phyloP scores from a whole-genome alignment of 805 yeast species.

The Metschnikowia borealis region DNA sequence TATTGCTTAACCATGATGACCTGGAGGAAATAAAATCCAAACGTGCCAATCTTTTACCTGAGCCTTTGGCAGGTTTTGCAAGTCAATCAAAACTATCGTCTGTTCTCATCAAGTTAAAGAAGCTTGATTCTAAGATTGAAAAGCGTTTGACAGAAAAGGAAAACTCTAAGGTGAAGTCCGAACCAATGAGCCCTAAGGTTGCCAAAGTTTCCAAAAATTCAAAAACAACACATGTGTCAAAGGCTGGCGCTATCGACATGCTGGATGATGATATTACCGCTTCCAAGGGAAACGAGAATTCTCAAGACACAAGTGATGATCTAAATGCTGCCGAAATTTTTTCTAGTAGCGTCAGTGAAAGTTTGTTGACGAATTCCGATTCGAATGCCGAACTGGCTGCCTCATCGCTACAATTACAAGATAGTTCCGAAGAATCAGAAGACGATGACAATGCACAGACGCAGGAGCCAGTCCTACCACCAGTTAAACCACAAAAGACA shows the following conservation, averaged over 20 bases:
- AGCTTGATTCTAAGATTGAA: constrained; percentile 18
- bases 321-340: not conserved
- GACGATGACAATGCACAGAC: not conserved
- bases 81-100: constrained; percentile 19
- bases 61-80: constrained; percentile 14
- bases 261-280: not conserved
- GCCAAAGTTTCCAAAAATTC: not conserved
- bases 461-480: not conserved
- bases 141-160: constrained; percentile 4
- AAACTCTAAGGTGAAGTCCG: constrained; percentile 5
- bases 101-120: constrained; percentile 21
- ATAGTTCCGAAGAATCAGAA: not conserved
- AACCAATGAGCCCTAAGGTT: not conserved
- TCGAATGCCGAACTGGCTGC: not conserved
- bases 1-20: constrained; percentile 2
- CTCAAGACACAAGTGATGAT: not conserved
- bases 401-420: too few relatives aligned
- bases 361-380: not conserved
- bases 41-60: constrained; percentile 12
- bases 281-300: not conserved
- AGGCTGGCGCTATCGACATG: not conserved
- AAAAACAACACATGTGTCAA: not conserved
- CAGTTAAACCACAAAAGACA: not conserved
- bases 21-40: constrained; percentile 9
- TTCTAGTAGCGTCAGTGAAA: not conserved